Evolutionary conservation across 2,329 filamentous ascomycete species (phyloP), one percentile per base, ranked within the genome.

Genomic region (Lachnellula cervina): DNA sequence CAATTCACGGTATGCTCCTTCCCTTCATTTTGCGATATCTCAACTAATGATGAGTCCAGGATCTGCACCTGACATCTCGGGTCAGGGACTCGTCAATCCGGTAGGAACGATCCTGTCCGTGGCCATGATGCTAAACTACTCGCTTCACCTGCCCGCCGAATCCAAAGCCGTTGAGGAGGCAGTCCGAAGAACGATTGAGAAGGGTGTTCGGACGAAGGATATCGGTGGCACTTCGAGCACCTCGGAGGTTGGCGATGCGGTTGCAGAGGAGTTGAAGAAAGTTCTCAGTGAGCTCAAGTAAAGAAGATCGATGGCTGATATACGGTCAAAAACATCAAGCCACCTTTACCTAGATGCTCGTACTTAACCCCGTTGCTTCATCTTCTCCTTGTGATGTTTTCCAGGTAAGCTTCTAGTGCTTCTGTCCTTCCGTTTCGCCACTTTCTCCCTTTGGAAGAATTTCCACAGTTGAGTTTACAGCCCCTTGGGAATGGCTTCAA

Each of bases 101-200:
- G 80, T 97, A 58, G 93, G 92, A 50, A 92, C 90, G 53, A 90
- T 97, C 62, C 82, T 97, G 44, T 96, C 91, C 13, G 81, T 96
- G 14, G 90, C 90, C 67, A 96, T 97, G 91, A 89, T 99, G 87
- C 81, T 97, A 68, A 87, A 90, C 69, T 97, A 97, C 79, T 96
- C 91, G 14, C 82, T 97, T 57, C 84, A 85, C 67, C 82, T 92
- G 63, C 84, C 88, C 32, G 79, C 83, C 50, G 87, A 97, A 73
- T 88, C 92, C 35, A 80, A 82, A 59, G 83, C 86, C 49, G 83
- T 97, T 60, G 91, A 97, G 75, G 80, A 85, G 58, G 91, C 92
- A 3, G 91, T 96, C 50, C 82, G 83, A 69, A 82, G 80, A 54
- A 87, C 89, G 51, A 87, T 97, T 61, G 91, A 97, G 71, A 80